A percentile compares a stretch with the other conserved stretches of the same genome.
phyloP scores from a whole-genome alignment of 768 basidiomycete genomes.

The Lactarius pseudohatsudake region DNA sequence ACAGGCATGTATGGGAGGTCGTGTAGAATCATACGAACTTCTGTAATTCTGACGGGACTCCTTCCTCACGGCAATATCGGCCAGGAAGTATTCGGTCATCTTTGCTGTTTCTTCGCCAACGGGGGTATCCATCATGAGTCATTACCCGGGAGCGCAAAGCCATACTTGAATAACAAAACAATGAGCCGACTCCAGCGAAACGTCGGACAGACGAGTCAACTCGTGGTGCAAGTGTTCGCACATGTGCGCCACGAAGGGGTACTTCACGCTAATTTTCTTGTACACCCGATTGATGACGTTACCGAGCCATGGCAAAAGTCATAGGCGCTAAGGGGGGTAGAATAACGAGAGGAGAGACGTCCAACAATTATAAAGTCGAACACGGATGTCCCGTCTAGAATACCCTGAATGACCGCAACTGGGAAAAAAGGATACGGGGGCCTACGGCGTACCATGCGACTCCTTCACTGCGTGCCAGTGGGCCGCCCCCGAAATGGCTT shows the following conservation, averaged over 20 bases:
- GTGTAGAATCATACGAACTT: not conserved
- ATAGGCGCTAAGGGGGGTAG: not conserved
- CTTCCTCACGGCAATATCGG: conserved; percentile 56
- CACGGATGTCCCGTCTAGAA: conserved; percentile 48
- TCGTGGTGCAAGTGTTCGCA: conserved; percentile 67
- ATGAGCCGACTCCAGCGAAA: conserved; percentile 6
- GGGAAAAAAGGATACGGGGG: not conserved
- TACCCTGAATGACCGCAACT: not conserved
- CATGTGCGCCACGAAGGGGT: conserved; percentile 61
- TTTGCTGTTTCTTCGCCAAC: conserved; percentile 74
- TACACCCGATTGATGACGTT: conserved; percentile 63
- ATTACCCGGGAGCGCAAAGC: conserved; percentile 65
- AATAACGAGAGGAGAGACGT: conserved; percentile 4
- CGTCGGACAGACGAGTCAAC: conserved; percentile 31
- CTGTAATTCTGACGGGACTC: conserved; percentile 26
- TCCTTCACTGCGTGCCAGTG: conserved; percentile 46
- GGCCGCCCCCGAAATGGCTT: conserved; percentile 66
- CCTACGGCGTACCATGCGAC: conserved; percentile 56
- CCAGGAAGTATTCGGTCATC: conserved; percentile 60
- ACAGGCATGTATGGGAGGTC: not conserved
- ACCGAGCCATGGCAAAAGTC: conserved; percentile 44
- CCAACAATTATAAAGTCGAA: conserved; percentile 44
- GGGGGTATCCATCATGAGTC: conserved; percentile 56
- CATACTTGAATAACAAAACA: conserved; percentile 49
- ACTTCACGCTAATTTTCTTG: conserved; percentile 44